Evolutionary conservation across 106 monocot species (phyloP), one percentile per base, ranked within the genome.

Genomic region (Hemerocallis citrina): DNA sequence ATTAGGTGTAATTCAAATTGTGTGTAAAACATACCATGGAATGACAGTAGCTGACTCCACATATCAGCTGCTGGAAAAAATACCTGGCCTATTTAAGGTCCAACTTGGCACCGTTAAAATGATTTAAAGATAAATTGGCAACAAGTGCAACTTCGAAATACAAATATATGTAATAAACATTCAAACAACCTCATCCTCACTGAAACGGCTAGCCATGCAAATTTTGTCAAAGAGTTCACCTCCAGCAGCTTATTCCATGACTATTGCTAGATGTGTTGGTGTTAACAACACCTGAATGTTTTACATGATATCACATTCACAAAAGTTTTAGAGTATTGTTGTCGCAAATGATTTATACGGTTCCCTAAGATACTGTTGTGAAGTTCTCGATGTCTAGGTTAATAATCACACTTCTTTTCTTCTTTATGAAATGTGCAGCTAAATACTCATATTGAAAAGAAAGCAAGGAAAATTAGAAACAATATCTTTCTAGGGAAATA

Each of bases 221-320:
- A 92, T 92, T 67, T 83, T 72, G 34, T 92, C 86, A 79, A 92
- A 92, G 41, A 92, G 86, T 69, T 86, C 91, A 14, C 91, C 91
- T 13, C 91, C 91, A 35, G 86, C 86, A 6, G 91, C 91, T 33
- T 86, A 92, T 54, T 92, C 91, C 91, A 92, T 92, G n/a, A 85
- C 78, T 19, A 92, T 86, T 32, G 79, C 91, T 24, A 92, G 75
- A 67, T 92, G 86, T 28, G 91, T 92, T 33, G 86, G 79, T 62
- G 91, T 92, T 25, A 92, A 55, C 44, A 86, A 57, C 13, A 91
- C 90, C 90, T 91, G 79, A 14, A 67, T 4, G 29, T 12, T 19
- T 14, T 49, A n/a, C 1, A 49, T 38, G 4, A 38, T 38, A 38
- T 38, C 37, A 38, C 7, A 38, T 6, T 6, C 11, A 6, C 11